Evolutionary conservation across 495 filamentous ascomycete genomes (phyloP).

Genomic region (Penicillium verhagenii): DNA sequence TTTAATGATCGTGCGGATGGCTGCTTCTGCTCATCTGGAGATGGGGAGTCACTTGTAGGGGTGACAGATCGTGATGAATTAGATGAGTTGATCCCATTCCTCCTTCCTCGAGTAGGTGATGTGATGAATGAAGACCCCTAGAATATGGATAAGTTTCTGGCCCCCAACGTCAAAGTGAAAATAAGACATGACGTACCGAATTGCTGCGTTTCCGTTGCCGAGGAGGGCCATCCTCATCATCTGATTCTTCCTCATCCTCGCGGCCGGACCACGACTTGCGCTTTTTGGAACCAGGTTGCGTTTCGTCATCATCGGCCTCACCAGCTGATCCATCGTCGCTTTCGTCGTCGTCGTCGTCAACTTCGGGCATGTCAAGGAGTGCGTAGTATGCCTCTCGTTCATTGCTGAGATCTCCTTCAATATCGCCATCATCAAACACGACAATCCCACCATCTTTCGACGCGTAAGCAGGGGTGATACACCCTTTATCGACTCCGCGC

Average conservation of each 20-base stretch:
- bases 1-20: constrained; percentile 70
- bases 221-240: constrained; percentile 66
- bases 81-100: constrained; percentile 37
- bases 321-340: constrained; percentile 47
- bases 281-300: constrained; percentile 55
- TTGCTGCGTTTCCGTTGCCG: constrained; percentile 80
- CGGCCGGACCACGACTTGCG: constrained; percentile 81
- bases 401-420: constrained; percentile 74
- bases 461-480: constrained; percentile 66
- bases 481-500: constrained; percentile 59
- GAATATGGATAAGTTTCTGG: constrained; percentile 21
- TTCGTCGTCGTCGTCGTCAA: constrained; percentile 65
- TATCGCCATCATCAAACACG: constrained; percentile 95
- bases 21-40: constrained; percentile 57
- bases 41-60: constrained; percentile 50
- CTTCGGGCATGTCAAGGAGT: constrained; percentile 83
- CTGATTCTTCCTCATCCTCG: constrained; percentile 67
- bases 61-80: constrained; percentile 48
- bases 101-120: constrained; percentile 45
- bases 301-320: constrained; percentile 43
- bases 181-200: constrained; percentile 57
- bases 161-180: neutral
- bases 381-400: constrained; percentile 82
- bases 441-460: constrained; percentile 81
- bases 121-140: constrained; percentile 61